Conservation (phyloP, 768 basidiomycete genomes). For the Agrocybe pediades region DNA sequence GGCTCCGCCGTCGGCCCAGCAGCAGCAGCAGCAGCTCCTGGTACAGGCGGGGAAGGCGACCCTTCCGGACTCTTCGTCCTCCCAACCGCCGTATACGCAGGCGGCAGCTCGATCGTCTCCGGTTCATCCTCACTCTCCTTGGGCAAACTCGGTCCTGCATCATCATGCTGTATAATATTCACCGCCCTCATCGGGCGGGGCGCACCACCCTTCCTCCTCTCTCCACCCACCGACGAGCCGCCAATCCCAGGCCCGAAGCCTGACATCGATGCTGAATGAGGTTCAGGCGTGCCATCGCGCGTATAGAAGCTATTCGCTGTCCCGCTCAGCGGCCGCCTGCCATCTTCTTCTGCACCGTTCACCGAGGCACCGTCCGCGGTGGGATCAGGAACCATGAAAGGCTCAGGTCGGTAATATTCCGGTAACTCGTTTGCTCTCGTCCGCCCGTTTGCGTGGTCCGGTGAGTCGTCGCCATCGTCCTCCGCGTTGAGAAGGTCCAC, state of each 20-base stretch:
- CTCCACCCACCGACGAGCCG: conserved; percentile 27
- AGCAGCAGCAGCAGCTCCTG: no score
- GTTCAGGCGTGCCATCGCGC: conserved; percentile 50
- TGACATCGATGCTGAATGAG: conserved; percentile 16
- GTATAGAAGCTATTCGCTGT: conserved; percentile 39
- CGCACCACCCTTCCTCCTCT: conserved; percentile 46
- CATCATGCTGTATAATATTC: conserved; percentile 85
- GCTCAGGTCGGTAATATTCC: conserved; percentile 75
- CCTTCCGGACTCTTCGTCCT: neutral
- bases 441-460: conserved; percentile 14
- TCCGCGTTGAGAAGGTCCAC: conserved; percentile 69
- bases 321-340: conserved; percentile 37
- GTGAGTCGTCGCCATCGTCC: conserved; percentile 51
- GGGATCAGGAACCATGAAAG: conserved; percentile 71
- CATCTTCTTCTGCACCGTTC: conserved; percentile 21
- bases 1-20: no score
- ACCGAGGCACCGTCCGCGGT: conserved; percentile 39
- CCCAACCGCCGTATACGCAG: conserved; percentile 74
- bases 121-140: conserved; percentile 43
- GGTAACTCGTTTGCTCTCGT: conserved; percentile 51
- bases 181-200: conserved; percentile 64
- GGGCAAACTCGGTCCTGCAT: conserved; percentile 62
- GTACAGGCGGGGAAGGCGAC: neutral
- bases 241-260: conserved; percentile 15
- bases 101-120: conserved; percentile 83